Conservation (phyloP, 345 rosid species). For the Excoecaria agallocha region DNA sequence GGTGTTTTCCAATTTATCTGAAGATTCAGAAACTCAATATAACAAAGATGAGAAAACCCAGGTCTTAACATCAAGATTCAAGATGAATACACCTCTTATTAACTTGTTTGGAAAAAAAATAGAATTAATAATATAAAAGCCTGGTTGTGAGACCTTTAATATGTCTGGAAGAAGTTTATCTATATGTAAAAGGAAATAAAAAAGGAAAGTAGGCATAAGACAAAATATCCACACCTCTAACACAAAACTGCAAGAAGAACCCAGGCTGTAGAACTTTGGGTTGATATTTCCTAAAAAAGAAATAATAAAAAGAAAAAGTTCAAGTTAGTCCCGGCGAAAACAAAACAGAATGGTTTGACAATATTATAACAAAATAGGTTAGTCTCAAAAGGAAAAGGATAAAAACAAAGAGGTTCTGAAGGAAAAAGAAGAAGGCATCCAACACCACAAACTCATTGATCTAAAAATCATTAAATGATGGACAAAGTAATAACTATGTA, state of each 20-base stretch:
- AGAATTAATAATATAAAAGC: neutral
- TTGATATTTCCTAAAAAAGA: conserved; percentile 31
- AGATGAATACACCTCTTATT: neutral
- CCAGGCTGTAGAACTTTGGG: conserved; percentile 30
- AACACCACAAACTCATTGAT: conserved; percentile 7
- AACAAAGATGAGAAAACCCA: neutral
- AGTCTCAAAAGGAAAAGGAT: neutral
- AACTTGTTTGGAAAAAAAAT: neutral
- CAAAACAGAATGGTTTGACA: neutral
- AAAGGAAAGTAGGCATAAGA: neutral
- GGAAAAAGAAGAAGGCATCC: neutral
- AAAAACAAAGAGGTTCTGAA: neutral
- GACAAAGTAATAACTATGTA: neutral
- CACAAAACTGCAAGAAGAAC: conserved; percentile 42
- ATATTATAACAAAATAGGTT: neutral
- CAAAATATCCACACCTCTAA: conserved; percentile 46
- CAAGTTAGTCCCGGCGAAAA: neutral
- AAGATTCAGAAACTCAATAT: neutral
- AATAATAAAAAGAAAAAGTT: neutral
- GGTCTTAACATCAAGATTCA: neutral
- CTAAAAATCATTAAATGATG: neutral
- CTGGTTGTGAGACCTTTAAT: neutral
- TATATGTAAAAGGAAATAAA: neutral
- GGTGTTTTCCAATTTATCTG: neutral
- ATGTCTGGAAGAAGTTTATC: no score